Evolutionary conservation across 2,329 filamentous ascomycete genomes (phyloP).

Genomic region (Achaetomium macrosporum): DNA sequence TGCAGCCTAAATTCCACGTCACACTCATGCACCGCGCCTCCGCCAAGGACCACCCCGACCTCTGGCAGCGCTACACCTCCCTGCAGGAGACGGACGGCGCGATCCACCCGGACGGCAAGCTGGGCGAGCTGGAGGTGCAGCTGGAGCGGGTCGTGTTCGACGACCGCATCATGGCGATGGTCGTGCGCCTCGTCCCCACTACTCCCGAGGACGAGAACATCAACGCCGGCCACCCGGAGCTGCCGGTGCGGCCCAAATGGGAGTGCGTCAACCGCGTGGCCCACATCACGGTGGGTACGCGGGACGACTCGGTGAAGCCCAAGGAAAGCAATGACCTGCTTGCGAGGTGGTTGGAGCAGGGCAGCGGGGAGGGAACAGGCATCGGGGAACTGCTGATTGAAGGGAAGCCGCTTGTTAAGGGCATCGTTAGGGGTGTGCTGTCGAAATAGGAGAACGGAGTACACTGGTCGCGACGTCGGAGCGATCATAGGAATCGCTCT

Average conservation of each 20-base stretch:
- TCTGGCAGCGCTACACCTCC: constrained; percentile 70
- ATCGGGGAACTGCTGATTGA: constrained; percentile 47
- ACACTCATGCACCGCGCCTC: constrained; percentile 80
- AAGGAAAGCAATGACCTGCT: constrained; percentile 90
- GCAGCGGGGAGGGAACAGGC: constrained; percentile 37
- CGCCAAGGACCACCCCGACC: constrained; percentile 52
- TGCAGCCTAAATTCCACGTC: constrained; percentile 87
- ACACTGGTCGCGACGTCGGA: neutral
- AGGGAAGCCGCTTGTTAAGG: constrained; percentile 42
- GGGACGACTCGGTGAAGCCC: constrained; percentile 69
- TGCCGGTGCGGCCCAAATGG: constrained; percentile 38
- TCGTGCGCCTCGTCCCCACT: constrained; percentile 61
- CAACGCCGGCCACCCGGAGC: neutral
- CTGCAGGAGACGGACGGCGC: constrained; percentile 46
- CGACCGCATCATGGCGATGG: constrained; percentile 81
- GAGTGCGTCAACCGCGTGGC: constrained; percentile 70
- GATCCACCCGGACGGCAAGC: constrained; percentile 37
- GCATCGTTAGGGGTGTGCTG: constrained; percentile 43
- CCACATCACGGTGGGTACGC: constrained; percentile 87
- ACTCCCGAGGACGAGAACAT: constrained; percentile 28
- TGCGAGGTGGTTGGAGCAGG: constrained; percentile 62
- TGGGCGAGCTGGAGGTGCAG: constrained; percentile 60
- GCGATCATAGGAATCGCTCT: neutral
- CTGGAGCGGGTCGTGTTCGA: constrained; percentile 76
- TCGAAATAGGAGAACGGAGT: constrained; percentile 36